Conservation (phyloP, 2,329 filamentous ascomycete species). For the Elsinoe batatas region DNA sequence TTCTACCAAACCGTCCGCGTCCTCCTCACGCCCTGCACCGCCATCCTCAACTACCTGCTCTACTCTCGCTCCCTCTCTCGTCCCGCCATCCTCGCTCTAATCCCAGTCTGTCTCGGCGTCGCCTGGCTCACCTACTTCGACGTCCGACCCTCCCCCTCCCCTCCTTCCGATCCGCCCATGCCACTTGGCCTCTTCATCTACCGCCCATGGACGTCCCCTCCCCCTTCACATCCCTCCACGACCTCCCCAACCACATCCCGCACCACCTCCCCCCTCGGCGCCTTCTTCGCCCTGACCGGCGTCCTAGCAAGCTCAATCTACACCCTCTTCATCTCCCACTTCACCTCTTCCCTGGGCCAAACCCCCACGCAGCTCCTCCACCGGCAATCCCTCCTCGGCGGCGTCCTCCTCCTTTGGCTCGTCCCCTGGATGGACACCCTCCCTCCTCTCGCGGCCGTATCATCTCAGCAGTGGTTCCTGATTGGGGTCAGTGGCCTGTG, state of each 20-base stretch:
- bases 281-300: conserved; percentile 53
- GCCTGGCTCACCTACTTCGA: conserved; percentile 60
- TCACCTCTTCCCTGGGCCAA: conserved; percentile 55
- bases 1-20: conserved; percentile 63
- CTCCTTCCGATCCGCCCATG: background rate
- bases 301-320: conserved; percentile 58
- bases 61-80: conserved; percentile 48
- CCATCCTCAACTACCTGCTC: conserved; percentile 54
- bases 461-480: conserved; percentile 31
- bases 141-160: conserved; percentile 30
- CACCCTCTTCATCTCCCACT: conserved; percentile 58
- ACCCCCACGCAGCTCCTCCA: conserved; percentile 60
- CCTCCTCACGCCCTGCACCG: conserved; percentile 55
- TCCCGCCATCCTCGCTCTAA: conserved; percentile 44
- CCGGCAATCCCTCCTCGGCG: conserved; percentile 56
- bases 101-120: conserved; percentile 54
- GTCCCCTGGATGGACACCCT: conserved; percentile 58
- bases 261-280: conserved; percentile 46
- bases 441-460: conserved; percentile 46
- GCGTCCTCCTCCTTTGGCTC: conserved; percentile 53
- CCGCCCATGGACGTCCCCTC: background rate
- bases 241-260: background rate
- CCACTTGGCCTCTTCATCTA: background rate
- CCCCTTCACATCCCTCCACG: background rate
- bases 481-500: conserved; percentile 53